Conservation (phyloP, 2,329 filamentous ascomycete species). For the Botrytis sinoallii region DNA sequence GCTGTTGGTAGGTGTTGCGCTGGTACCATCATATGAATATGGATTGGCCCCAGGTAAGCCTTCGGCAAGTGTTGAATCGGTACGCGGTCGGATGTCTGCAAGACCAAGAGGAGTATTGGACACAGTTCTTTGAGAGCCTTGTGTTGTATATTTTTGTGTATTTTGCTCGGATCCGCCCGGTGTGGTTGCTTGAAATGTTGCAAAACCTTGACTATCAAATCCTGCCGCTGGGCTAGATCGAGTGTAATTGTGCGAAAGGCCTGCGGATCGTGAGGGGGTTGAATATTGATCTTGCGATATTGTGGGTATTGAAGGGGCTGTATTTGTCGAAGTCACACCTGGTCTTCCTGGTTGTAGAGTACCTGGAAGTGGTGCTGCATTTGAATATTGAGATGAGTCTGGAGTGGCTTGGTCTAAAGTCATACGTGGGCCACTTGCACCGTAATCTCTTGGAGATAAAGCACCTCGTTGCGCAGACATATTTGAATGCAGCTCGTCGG, state of each 20-base stretch:
- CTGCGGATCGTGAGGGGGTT: conserved; percentile 64
- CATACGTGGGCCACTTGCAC: conserved; percentile 50
- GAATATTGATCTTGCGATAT: conserved; percentile 57
- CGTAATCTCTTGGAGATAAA: conserved; percentile 46
- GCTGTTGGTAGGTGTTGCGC: conserved; percentile 69
- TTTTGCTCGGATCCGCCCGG: conserved; percentile 53
- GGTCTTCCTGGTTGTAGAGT: conserved; percentile 60
- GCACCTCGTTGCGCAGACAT: conserved; percentile 33
- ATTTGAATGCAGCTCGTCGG: conserved; percentile 49
- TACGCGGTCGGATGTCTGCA: conserved; percentile 84
- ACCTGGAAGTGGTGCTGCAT: conserved; percentile 51
- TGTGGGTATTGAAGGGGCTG: conserved; percentile 56
- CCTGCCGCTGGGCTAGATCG: conserved; percentile 73
- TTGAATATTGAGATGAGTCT: conserved; percentile 46
- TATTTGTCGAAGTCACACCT: conserved; percentile 51
- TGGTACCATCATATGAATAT: conserved; percentile 63
- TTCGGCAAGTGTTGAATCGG: conserved; percentile 77
- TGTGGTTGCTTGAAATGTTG: conserved; percentile 61
- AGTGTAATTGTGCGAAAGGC: conserved; percentile 72
- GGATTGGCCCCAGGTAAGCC: conserved; percentile 57
- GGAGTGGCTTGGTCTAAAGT: conserved; percentile 57
- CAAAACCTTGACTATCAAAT: conserved; percentile 52
- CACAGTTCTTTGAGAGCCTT: conserved; percentile 58
- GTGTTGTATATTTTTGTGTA: conserved; percentile 53
- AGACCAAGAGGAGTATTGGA: conserved; percentile 85